Conservation (phyloP, 2,329 filamentous ascomycete genomes). For the Chalara sp. region DNA sequence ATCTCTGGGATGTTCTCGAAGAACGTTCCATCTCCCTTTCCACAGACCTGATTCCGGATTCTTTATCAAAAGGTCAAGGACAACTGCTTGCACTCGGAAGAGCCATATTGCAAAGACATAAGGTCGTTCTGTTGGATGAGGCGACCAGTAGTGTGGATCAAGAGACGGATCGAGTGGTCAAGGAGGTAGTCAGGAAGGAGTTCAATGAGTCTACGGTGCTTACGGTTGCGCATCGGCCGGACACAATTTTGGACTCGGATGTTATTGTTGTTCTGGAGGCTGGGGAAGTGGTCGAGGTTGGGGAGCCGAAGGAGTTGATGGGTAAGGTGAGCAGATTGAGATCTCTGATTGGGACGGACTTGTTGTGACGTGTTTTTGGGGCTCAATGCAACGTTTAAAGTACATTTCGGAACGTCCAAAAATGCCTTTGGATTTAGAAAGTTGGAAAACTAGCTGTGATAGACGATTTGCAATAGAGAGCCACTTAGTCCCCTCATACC, state of each 20-base stretch:
- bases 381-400: no score
- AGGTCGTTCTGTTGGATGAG: conserved; percentile 29
- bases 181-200: conserved; percentile 43
- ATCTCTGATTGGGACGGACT: neutral
- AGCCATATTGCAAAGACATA: conserved; percentile 3
- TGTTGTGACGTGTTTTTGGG: no score
- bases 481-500: no score
- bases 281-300: conserved; percentile 72
- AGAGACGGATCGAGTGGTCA: conserved; percentile 49
- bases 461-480: no score
- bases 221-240: conserved; percentile 84
- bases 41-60: neutral
- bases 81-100: conserved; percentile 25
- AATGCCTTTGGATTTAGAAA: no score
- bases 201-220: conserved; percentile 77
- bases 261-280: conserved; percentile 73
- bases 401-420: no score
- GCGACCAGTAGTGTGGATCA: conserved; percentile 45
- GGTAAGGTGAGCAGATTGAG: conserved; percentile 1
- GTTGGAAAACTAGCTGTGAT: no score
- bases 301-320: conserved; percentile 62
- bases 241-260: conserved; percentile 83
- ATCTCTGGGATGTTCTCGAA: conserved; percentile 6
- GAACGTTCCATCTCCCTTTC: conserved; percentile 25
- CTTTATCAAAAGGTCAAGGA: conserved; percentile 6